These are phyloP conservation scores for Calendula officinalis DNA, from an alignment of 129 eudicot species.

Conservation along the genomic window DNA sequence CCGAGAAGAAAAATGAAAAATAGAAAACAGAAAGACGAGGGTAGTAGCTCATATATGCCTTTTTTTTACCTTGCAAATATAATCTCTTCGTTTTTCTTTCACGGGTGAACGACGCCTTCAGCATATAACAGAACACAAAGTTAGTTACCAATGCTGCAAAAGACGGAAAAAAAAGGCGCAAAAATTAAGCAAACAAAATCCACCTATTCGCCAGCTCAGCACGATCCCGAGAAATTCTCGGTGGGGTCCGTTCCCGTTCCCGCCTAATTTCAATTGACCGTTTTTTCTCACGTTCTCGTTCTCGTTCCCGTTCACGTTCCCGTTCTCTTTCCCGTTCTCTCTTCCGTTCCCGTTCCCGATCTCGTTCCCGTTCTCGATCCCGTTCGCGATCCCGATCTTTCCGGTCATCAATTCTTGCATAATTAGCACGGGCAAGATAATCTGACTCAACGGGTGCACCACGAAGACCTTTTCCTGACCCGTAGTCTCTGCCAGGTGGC, in stretches of 20 bases:
- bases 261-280: neutral
- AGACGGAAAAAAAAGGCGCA: conserved; percentile 46
- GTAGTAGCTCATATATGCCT: conserved; percentile 37
- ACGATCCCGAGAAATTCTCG: conserved; percentile 69
- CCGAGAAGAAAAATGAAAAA: neutral
- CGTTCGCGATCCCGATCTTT: conserved; percentile 46
- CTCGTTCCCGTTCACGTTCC: conserved; percentile 56
- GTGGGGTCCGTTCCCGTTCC: conserved; percentile 60
- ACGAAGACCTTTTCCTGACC: conserved; percentile 79
- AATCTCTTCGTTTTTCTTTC: conserved; percentile 90
- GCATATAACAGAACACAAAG: conserved; percentile 72
- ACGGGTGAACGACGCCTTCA: conserved; percentile 99
- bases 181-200: conserved; percentile 51
- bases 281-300: conserved; percentile 55
- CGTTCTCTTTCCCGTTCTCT: conserved; percentile 58
- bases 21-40: neutral
- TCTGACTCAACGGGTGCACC: conserved; percentile 51
- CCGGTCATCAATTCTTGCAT: conserved; percentile 55
- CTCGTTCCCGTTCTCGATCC: conserved; percentile 65
- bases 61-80: conserved; percentile 93
- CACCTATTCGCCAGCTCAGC: conserved; percentile 78
- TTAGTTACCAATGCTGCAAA: conserved; percentile 72
- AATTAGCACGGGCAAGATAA: conserved; percentile 50
- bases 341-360: conserved; percentile 56
- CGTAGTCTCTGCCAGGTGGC: conserved; percentile 99